Evolutionary conservation across 2,329 filamentous ascomycete species (phyloP), one percentile per base, ranked within the genome.

Genomic region (Xylariaceae sp.): DNA sequence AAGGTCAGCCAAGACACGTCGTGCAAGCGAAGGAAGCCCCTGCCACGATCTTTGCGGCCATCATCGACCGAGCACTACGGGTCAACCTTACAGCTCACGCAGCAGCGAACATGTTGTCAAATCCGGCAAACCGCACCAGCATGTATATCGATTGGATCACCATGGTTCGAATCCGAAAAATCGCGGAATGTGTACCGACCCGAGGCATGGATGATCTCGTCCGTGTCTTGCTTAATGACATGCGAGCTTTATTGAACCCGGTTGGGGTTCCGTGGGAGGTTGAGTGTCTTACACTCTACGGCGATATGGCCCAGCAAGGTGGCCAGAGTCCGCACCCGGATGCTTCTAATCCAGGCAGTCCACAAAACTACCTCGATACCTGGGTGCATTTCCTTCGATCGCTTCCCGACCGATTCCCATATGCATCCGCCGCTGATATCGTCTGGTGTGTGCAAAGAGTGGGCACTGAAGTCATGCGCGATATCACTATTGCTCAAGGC

Each of bases 1-100:
- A 90, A 62, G 85, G 88, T 1, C 90, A 96, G 61, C 94, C 94
- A 10, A 77, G 82, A 6, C 92, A 97, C 73, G 90, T 97, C 3
- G 81, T 96, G 5, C 80, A 89, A 55, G 93, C 94, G 50, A 96
- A 96, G 73, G 82, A 96, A 58, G 87, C 89, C 2, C 93, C 94
- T 0, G 94, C 93, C 1, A 88, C 91, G 2, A 83, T 96, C 2
- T 99, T 99, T 71, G 89, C 90, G 41, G 88, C 88, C 51, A 81
- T 99, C 1, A 77, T 99, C 15, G 89, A 93, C 70, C 89, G 94
- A 53, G 88, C 94, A 69, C 81, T 97, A 41, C 85, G 92, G 59
- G 94, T 97, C 61, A 99, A 99, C 70, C 83, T 94, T 60, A 91
- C 93, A 17, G 94, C 94, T 1, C 93, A 97, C 71, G 92, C 94